A percentile compares a stretch with the other conserved stretches of the same genome.
Evolutionary conservation across 208 protist species (phyloP).

Genomic region (Leishmania guyanensis): DNA sequence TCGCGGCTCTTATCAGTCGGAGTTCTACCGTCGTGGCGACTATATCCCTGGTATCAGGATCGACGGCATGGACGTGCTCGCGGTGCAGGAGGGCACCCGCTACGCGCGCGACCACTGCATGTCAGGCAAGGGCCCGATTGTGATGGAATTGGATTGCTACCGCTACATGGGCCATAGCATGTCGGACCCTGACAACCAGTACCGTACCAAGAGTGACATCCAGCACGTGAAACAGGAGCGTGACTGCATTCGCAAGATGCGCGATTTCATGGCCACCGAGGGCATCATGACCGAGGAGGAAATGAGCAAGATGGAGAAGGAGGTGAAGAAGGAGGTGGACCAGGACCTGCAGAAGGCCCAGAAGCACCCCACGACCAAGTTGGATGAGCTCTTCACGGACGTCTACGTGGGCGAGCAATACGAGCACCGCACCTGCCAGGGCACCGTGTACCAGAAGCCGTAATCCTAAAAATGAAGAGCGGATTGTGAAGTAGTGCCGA

Average conservation of each 20-base stretch:
- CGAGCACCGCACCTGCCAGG: slow-evolving; percentile 84
- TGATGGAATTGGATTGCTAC: slow-evolving; percentile 97
- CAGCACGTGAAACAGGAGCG: slow-evolving; percentile 86
- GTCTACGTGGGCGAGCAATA: slow-evolving; percentile 90
- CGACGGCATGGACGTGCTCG: slow-evolving; percentile 98
- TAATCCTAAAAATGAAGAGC: slow-evolving; percentile 5
- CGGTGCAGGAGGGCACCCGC: slow-evolving; percentile 92
- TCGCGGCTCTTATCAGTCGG: slow-evolving; percentile 84
- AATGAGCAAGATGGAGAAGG: slow-evolving; percentile 92
- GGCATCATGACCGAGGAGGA: slow-evolving; percentile 95
- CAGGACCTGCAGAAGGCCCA: slow-evolving; percentile 90
- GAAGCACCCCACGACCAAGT: slow-evolving; percentile 58
- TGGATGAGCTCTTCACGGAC: slow-evolving; percentile 89
- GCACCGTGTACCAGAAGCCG: slow-evolving; percentile 71
- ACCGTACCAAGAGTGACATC: slow-evolving; percentile 96
- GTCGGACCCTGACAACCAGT: slow-evolving; percentile 97
- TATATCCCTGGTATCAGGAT: slow-evolving; percentile 96
- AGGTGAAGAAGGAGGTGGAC: slow-evolving; percentile 92
- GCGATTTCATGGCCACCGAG: slow-evolving; percentile 78
- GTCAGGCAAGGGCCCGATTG: slow-evolving; percentile 92
- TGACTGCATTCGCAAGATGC: slow-evolving; percentile 93
- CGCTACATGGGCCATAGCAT: slow-evolving; percentile 98
- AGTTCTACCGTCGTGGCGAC: slow-evolving; percentile 97
- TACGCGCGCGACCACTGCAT: slow-evolving; percentile 87
- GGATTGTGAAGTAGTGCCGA: not conserved